phyloP scores from a whole-genome alignment of 2,329 filamentous ascomycete genomes.

The Akanthomyces uredinophilus region DNA sequence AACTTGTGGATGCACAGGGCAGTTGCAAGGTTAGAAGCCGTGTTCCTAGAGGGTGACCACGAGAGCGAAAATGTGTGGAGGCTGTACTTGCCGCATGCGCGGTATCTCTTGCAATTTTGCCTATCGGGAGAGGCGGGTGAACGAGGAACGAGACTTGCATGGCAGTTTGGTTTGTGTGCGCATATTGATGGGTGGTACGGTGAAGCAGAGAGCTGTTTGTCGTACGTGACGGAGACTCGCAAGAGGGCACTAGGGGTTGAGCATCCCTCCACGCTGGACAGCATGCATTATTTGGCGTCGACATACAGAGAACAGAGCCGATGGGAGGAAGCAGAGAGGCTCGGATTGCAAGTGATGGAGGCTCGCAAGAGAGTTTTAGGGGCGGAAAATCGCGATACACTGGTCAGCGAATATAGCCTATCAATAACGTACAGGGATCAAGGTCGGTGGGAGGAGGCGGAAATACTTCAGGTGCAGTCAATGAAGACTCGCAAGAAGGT shows the following conservation, averaged over 20 bases:
- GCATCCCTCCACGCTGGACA: background rate
- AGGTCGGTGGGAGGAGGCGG: no score
- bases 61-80: slow-evolving; percentile 3
- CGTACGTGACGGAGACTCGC: background rate
- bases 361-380: background rate
- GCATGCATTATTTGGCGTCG: slow-evolving; percentile 3
- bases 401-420: no score
- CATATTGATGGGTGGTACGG: background rate
- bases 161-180: slow-evolving; percentile 11
- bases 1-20: slow-evolving; percentile 7
- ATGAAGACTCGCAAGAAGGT: no score
- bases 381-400: no score
- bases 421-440: no score
- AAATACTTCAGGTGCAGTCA: no score
- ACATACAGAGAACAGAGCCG: slow-evolving; percentile 16
- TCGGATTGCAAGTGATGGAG: slow-evolving; percentile 12
- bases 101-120: background rate
- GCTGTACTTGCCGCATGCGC: slow-evolving; percentile 12
- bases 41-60: background rate
- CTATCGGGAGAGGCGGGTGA: background rate
- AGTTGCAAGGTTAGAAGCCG: background rate
- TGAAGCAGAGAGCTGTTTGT: background rate
- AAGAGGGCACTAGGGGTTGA: background rate
- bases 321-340: slow-evolving; percentile 17
- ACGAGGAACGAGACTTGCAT: slow-evolving; percentile 1